Conservation (phyloP, 768 basidiomycete species). For the Tremella mesenterica region DNA sequence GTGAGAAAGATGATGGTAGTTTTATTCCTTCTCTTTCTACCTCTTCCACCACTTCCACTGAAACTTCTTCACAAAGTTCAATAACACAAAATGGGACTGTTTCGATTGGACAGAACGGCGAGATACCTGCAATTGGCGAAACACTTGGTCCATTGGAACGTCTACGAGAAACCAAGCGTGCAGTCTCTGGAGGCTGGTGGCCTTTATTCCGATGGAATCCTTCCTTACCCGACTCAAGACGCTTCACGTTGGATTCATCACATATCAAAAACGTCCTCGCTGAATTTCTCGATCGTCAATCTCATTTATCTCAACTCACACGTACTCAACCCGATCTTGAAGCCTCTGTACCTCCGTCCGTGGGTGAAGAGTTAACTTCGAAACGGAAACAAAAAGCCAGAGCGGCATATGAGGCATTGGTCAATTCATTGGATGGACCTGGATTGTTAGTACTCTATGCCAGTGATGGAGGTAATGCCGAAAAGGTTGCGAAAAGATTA, state of each 20-base stretch:
- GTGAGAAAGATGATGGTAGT: slow-evolving; percentile 53
- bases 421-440: slow-evolving; percentile 77
- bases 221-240: slow-evolving; percentile 59
- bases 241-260: slow-evolving; percentile 87
- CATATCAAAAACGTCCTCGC: slow-evolving; percentile 86
- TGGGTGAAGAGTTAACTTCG: slow-evolving; percentile 75
- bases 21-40: no score
- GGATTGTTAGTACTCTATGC: slow-evolving; percentile 85
- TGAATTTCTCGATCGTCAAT: slow-evolving; percentile 90
- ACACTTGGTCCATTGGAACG: slow-evolving; percentile 67
- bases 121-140: slow-evolving; percentile 21
- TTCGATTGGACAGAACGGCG: no score
- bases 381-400: slow-evolving; percentile 72
- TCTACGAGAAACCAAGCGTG: slow-evolving; percentile 95
- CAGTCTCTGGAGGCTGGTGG: slow-evolving; percentile 95
- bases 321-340: slow-evolving; percentile 68
- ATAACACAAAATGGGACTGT: no score
- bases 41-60: no score
- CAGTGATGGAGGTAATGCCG: slow-evolving; percentile 89
- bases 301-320: slow-evolving; percentile 88
- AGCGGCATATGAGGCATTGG: slow-evolving; percentile 71
- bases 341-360: slow-evolving; percentile 67
- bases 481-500: slow-evolving; percentile 88
- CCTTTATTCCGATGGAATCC: slow-evolving; percentile 98
- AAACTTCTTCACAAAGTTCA: no score